Percentiles rank a stretch among this genome's conserved stretches.
Conservation (phyloP, 164 flowering plant species). For the Berberis thunbergii region DNA sequence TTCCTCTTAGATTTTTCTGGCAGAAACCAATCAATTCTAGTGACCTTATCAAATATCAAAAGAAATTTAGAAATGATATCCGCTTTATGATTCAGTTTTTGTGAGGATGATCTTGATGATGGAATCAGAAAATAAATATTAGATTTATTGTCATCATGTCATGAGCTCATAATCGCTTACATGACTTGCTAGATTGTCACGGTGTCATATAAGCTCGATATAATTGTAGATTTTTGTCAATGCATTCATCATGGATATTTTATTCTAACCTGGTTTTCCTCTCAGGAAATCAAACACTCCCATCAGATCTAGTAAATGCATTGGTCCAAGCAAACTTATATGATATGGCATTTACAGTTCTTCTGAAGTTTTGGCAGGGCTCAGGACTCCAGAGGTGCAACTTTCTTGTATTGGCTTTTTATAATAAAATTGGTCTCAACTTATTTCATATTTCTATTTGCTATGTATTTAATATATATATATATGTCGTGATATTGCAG, state of each 20-base stretch:
- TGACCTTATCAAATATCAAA: too few relatives aligned
- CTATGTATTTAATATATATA: neutral
- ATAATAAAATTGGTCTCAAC: neutral
- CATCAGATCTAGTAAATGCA: slow-evolving; percentile 54
- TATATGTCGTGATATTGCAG: slow-evolving; percentile 24
- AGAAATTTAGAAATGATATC: too few relatives aligned
- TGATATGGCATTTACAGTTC: slow-evolving; percentile 82
- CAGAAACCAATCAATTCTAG: too few relatives aligned
- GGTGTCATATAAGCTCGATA: too few relatives aligned
- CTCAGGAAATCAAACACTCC: slow-evolving; percentile 38
- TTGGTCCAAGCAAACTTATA: slow-evolving; percentile 58
- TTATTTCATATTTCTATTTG: slow-evolving; percentile 1
- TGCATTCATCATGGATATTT: neutral
- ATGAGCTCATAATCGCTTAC: too few relatives aligned
- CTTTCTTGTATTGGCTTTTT: neutral
- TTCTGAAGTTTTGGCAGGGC: slow-evolving; percentile 72
- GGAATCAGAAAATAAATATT: too few relatives aligned
- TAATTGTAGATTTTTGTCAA: too few relatives aligned
- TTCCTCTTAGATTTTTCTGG: too few relatives aligned
- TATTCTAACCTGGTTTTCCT: slow-evolving; percentile 2
- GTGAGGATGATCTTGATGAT: too few relatives aligned
- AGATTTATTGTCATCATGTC: too few relatives aligned
- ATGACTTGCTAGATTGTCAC: too few relatives aligned
- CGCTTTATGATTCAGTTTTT: too few relatives aligned
- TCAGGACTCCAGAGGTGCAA: slow-evolving; percentile 60